Evolutionary conservation across 2,329 filamentous ascomycete genomes (phyloP), one percentile per base, ranked within the genome.

Genomic region (Fusarium dimerum): DNA sequence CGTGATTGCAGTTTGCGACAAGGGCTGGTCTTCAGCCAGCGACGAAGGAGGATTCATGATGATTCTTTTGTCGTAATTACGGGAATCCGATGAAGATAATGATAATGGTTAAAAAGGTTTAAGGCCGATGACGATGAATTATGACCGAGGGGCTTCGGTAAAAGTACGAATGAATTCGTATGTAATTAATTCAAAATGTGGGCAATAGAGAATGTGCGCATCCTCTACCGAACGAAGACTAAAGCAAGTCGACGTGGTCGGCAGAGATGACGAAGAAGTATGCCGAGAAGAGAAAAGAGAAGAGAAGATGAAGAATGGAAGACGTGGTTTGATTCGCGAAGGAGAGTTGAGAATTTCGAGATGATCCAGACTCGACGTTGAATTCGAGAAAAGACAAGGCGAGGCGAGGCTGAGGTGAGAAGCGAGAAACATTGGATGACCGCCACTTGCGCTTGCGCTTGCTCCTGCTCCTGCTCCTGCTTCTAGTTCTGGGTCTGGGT

Each of bases 161-260:
- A 26, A 7, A 7, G 7, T 26, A 26, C 20, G 20, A 26, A 26
- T 26, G 20, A 26, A 7, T 26, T 26, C 20, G 20, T 7, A 26
- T 26, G 20, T 7, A 26, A 26, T 26, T 26, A 26, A 26, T 26
- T 26, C 5, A 26, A 26, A 26, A 26, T 15, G 16, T 48, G 44
- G 40, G 47, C 29, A 47, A 50, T 45, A 29, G 44, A 48, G 40
- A 40, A 39, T 36, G 46, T 52, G 60, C 41, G 45, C 47, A 56
- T 61, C 43, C 43, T 59, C 36, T 45, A 29, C 48, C 43, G 30
- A 13, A 41, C 20, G 29, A 30, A 47, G 30, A 36, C 32, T 36
- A 38, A 47, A 40, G 40, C 18, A 20, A 53, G 38, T 30, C 32
- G 41, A 43, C 30, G 42, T 29, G 29, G 39, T 41, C 34, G 39